Conservation (phyloP, 176 grass and related monocot species). For the Ensete glaucum region DNA sequence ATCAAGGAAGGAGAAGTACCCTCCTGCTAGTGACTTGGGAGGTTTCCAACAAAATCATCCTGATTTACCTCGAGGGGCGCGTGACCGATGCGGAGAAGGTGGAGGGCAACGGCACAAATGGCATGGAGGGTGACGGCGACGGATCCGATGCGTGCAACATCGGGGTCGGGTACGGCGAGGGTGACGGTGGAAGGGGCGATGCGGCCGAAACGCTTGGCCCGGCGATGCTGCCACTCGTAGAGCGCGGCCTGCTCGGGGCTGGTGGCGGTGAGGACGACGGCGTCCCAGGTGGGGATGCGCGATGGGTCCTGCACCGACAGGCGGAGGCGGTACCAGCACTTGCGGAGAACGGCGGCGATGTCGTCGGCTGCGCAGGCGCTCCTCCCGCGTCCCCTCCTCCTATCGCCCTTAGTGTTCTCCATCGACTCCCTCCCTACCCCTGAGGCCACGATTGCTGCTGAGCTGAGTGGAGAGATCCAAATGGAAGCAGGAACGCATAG, state of each 20-base stretch:
- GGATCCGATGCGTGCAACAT: conserved; percentile 80
- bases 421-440: not conserved
- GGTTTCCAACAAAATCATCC: not conserved
- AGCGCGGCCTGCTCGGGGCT: conserved; percentile 78
- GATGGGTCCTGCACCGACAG: conserved; percentile 60
- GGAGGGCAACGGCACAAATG: conserved; percentile 39
- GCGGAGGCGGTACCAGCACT: conserved; percentile 67
- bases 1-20: not conserved
- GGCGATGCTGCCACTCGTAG: conserved; percentile 61
- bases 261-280: conserved; percentile 65
- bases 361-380: conserved; percentile 41
- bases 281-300: conserved; percentile 65
- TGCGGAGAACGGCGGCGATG: conserved; percentile 55
- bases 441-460: no score
- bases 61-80: not conserved
- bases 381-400: not conserved
- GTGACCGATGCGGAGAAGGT: conserved; percentile 40
- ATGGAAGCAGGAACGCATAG: no score
- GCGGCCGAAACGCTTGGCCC: conserved; percentile 45
- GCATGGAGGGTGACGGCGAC: conserved; percentile 89
- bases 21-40: not conserved
- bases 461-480: no score
- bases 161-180: conserved; percentile 76
- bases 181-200: conserved; percentile 53
- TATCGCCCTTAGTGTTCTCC: conserved; percentile 1